These are phyloP conservation scores for Didymella sp. DNA, from an alignment of 2,329 filamentous ascomycete genomes.

Conservation along the genomic window DNA sequence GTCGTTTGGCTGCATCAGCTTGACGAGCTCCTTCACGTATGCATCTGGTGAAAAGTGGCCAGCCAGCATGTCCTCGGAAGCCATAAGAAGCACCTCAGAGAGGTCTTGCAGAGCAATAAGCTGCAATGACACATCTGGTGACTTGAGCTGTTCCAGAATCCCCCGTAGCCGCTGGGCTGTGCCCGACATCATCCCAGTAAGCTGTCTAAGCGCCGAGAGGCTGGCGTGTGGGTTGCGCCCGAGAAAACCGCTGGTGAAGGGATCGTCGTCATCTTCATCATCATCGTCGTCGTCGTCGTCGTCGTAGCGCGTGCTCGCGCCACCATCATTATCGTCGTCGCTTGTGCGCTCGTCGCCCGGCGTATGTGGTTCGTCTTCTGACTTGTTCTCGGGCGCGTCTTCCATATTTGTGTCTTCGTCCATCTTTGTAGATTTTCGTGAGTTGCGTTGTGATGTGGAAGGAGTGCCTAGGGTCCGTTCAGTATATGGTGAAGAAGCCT, in stretches of 20 bases:
- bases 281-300: conserved; percentile 62
- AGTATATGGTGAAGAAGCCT: conserved; percentile 34
- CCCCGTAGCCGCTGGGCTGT: conserved; percentile 78
- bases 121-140: conserved; percentile 86
- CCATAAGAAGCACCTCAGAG: conserved; percentile 90
- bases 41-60: conserved; percentile 94
- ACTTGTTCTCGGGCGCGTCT: conserved; percentile 68
- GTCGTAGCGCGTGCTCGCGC: conserved; percentile 56
- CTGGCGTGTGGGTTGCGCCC: conserved; percentile 62
- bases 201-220: conserved; percentile 81
- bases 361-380: conserved; percentile 55
- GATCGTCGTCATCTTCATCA: conserved; percentile 63
- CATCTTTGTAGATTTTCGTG: conserved; percentile 48
- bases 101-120: conserved; percentile 91
- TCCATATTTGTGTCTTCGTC: conserved; percentile 76
- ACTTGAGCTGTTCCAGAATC: conserved; percentile 66
- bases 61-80: conserved; percentile 94
- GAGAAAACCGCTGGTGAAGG: conserved; percentile 68
- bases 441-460: conserved; percentile 42
- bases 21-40: conserved; percentile 92
- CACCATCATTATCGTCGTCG: conserved; percentile 62
- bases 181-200: conserved; percentile 88
- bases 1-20: conserved; percentile 89
- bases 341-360: conserved; percentile 50
- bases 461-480: conserved; percentile 34